Base-by-base conservation (phyloP, 768 basidiomycete genomes). In the Bullera alba region DNA sequence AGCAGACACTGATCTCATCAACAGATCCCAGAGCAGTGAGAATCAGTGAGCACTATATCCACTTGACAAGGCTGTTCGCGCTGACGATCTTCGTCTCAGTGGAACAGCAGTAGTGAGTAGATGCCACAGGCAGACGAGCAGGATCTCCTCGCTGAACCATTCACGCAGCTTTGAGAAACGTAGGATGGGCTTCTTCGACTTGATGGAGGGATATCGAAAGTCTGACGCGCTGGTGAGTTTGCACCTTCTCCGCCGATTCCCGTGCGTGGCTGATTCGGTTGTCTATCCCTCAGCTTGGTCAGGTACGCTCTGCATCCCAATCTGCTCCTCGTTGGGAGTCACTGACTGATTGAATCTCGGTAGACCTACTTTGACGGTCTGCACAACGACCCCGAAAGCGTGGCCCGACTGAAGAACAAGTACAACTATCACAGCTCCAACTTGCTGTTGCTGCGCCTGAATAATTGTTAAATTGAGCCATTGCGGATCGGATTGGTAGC, bases 151-250 rank as follows among this genome's bases (percentile, higher is more conserved):
- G 7, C 4, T 27, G 3, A 7, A 16, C 14, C 3, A 8, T 22
- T n/a, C 30, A 34, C n/a, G 3, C 35, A 65, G 63, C 48, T 72
- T 70, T 38, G 70, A 70, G 42, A 72, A 72, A 46, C 53, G 70
- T 4, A 44, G 70, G 17, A 67, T 72, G 56, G 70, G 70, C 3
- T 72, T 72, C 66, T 70, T 72, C 45, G 66, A 68, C 38, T 42
- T 70, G 51, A 60, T 70, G 57, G 70, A 72, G 39, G 70, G 70
- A 34, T 72, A 72, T 53, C 61, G 70, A 22, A 72, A 72, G 58
- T 68, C 66, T 8, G 66, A 68, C 50, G 66, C 66, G 12, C 37
- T 68, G 46, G 56, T 64, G 45, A 42, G 58, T 56, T n/a, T n/a
- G n/a, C n/a, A n/a, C n/a, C n/a, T n/a, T n/a, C n/a, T n/a, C n/a